Percentiles rank a stretch among this genome's conserved stretches.
Conservation (phyloP, 768 basidiomycete genomes). For the Boletus rex-veris region DNA sequence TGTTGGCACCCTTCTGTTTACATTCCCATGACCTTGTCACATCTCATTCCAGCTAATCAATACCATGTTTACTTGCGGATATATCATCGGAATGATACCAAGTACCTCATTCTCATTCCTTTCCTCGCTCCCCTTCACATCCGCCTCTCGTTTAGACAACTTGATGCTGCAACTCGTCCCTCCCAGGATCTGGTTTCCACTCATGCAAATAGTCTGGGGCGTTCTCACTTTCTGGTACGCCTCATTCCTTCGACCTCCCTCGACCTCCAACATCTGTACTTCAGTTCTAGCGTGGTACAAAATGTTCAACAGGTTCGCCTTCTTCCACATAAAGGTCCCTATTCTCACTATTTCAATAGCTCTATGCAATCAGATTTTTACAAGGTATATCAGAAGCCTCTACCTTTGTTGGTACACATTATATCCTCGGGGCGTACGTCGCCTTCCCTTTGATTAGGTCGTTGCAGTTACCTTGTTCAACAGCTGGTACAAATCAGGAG, state of each 20-base stretch:
- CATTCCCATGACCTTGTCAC: not conserved
- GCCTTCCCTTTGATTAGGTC: not conserved
- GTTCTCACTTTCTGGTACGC: conserved; percentile 58
- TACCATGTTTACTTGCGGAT: conserved; percentile 70
- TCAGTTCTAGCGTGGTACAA: conserved; percentile 52
- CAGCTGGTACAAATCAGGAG: conserved; percentile 69
- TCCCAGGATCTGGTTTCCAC: conserved; percentile 64
- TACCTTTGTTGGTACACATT: conserved; percentile 74
- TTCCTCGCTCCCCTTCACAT: not conserved
- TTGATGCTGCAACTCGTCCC: conserved; percentile 60
- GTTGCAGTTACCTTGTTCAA: not conserved
- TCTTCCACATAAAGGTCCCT: not conserved
- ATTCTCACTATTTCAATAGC: conserved; percentile 30
- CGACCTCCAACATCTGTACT: not conserved
- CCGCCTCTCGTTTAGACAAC: conserved; percentile 43
- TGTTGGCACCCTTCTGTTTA: conserved; percentile 23
- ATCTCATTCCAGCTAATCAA: conserved; percentile 49
- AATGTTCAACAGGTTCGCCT: conserved; percentile 51
- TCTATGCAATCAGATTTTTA: conserved; percentile 69
- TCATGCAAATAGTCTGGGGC: conserved; percentile 64
- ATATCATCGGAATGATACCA: conserved; percentile 72
- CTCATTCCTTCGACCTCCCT: not conserved
- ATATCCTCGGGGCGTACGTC: conserved; percentile 66
- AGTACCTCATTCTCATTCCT: conserved; percentile 35
- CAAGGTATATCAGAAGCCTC: conserved; percentile 72